Base-by-base conservation (phyloP, 306 rosid genomes). In the Lathyrus sativus region DNA sequence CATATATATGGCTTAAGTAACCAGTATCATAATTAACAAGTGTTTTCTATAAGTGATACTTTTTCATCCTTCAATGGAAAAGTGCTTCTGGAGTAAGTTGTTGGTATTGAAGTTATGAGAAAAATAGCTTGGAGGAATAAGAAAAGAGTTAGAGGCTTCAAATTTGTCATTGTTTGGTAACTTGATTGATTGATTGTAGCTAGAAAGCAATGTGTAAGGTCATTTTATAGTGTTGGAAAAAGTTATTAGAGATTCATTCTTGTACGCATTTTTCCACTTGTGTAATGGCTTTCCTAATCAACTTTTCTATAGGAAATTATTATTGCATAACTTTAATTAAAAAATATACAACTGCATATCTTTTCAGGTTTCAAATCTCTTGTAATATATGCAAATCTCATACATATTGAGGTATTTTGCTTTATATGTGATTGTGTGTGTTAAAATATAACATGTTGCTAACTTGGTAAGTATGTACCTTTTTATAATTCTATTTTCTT, bases 21-120 rank as follows among this genome's bases (percentile, higher is more conserved):
- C 2, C 1, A 22, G 2, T 22, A 33, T 6, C 22, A 19, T 19
- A 33, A 33, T 33, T 33, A 5, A 0, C 92, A 84, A 9, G 85
- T 81, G 62, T 42, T 67, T 8, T 75, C 66, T 6, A 86, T 82
- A 11, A 79, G 67, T 39, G 67, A 39, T 6, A 62, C 61, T 6
- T 48, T 67, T 39, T 57, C 76, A 55, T 78, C 29, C 1, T 22
- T 65, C 62, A 33, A 13, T 2, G 45, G 6, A 7, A 51, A 19
- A 9, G 24, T 37, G 26, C 5, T 54, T 63, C 75, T 66, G 72
- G 79, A 14, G 13, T 78, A 74, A 46, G 39, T 82, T 61, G 3
- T 2, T 54, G 75, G 76, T 15, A 60, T 43, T 54, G 76, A 67
- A 12, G 38, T 35, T 66, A 58, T 14, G 9, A 41, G 2, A 12